Evolutionary conservation across 441 rosid genomes (phyloP).

Genomic region (Hypseocharis bilobata): DNA sequence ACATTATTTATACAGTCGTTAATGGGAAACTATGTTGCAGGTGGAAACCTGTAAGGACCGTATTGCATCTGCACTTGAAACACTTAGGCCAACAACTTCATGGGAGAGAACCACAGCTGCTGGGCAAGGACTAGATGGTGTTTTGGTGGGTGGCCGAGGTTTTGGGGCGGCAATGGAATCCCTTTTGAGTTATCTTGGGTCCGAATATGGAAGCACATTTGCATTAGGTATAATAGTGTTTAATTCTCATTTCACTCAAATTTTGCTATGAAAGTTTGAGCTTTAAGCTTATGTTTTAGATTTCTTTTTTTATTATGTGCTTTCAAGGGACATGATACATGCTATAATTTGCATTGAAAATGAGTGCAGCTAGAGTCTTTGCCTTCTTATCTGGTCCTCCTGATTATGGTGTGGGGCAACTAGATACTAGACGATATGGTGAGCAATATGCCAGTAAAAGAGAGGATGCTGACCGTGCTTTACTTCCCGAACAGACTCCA

Average conservation of each 20-base stretch:
- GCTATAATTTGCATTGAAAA: conserved; percentile 22
- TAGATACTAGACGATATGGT: conserved; percentile 92
- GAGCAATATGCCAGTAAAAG: conserved; percentile 97
- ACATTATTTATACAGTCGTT: conserved; percentile 4
- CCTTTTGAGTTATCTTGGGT: conserved; percentile 77
- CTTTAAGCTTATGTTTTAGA: background rate
- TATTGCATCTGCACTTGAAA: conserved; percentile 84
- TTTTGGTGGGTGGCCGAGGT: conserved; percentile 91
- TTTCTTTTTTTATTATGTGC: conserved; percentile 7
- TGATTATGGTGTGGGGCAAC: conserved; percentile 92
- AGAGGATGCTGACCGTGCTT: conserved; percentile 94
- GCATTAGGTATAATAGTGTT: conserved; percentile 60
- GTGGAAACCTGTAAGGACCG: conserved; percentile 87
- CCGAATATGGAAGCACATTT: conserved; percentile 88
- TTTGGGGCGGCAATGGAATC: conserved; percentile 96
- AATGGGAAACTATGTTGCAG: conserved; percentile 29
- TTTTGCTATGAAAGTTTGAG: background rate
- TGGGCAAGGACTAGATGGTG: conserved; percentile 76
- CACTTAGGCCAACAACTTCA: conserved; percentile 83
- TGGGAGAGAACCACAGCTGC: conserved; percentile 90
- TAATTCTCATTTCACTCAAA: conserved; percentile 16
- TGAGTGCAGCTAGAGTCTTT: conserved; percentile 80
- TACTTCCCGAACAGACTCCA: conserved; percentile 95
- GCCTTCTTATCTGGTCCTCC: conserved; percentile 95
- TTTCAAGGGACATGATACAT: background rate